A percentile compares a stretch with the other conserved stretches of the same genome.
phyloP scores from a whole-genome alignment of 306 rosid genomes.

The Prunus padus region DNA sequence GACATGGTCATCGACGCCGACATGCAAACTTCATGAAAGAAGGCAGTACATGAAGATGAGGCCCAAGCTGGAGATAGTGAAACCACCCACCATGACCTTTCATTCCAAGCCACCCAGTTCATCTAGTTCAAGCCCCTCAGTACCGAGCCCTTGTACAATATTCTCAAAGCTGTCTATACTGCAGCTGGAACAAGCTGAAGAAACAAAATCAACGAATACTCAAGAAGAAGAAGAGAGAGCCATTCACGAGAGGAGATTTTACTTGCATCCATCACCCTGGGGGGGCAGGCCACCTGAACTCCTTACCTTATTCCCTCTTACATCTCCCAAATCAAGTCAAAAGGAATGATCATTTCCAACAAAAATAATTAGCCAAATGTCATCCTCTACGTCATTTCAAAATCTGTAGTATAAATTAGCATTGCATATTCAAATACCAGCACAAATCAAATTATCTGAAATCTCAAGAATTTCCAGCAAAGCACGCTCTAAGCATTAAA shows the following conservation, averaged over 20 bases:
- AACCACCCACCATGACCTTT: conserved; percentile 43
- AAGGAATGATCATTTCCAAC: background rate
- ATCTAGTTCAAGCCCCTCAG: conserved; percentile 37
- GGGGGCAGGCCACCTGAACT: conserved; percentile 56
- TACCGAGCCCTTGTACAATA: conserved; percentile 54
- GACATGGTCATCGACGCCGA: background rate
- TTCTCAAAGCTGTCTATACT: conserved; percentile 51
- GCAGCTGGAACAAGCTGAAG: conserved; percentile 29
- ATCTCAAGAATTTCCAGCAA: background rate
- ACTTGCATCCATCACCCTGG: conserved; percentile 75
- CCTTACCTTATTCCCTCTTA: conserved; percentile 64
- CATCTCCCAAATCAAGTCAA: conserved; percentile 41
- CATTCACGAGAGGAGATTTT: conserved; percentile 66
- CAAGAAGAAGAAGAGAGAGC: conserved; percentile 72
- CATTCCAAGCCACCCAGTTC: conserved; percentile 20
- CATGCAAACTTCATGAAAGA: conserved; percentile 72
- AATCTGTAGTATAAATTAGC: background rate
- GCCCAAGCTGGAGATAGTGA: conserved; percentile 79
- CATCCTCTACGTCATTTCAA: background rate
- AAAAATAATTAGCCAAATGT: background rate
- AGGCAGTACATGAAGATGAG: conserved; percentile 66
- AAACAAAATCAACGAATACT: conserved; percentile 35
- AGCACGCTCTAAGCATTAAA: background rate
- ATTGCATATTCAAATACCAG: background rate
- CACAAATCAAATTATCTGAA: background rate